Evolutionary conservation across 495 filamentous ascomycete genomes (phyloP).

Genomic region (Stereocaulon alpinum): DNA sequence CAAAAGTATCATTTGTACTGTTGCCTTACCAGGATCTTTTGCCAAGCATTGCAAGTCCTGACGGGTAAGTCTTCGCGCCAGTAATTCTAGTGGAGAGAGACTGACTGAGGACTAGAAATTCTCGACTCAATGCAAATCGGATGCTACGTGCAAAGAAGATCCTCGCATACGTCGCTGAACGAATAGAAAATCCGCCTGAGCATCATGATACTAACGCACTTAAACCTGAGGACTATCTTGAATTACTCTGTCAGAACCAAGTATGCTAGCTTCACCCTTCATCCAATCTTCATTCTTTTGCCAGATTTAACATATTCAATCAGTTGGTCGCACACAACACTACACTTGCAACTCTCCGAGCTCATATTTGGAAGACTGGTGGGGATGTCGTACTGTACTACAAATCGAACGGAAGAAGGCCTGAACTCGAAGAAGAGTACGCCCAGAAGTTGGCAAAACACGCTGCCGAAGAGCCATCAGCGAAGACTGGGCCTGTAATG

Average conservation of each 20-base stretch:
- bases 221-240: slow-evolving; percentile 84
- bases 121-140: slow-evolving; percentile 86
- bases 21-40: slow-evolving; percentile 72
- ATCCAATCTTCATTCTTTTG: neutral
- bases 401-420: slow-evolving; percentile 74
- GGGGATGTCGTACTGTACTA: slow-evolving; percentile 86
- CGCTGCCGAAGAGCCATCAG: slow-evolving; percentile 15
- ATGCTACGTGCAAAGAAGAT: slow-evolving; percentile 96
- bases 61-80: slow-evolving; percentile 33
- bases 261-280: slow-evolving; percentile 37
- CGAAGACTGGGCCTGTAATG: slow-evolving; percentile 17
- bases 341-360: slow-evolving; percentile 82
- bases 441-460: slow-evolving; percentile 1
- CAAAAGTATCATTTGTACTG: slow-evolving; percentile 86
- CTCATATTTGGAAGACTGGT: slow-evolving; percentile 84
- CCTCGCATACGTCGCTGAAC: slow-evolving; percentile 81
- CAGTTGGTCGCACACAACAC: slow-evolving; percentile 60
- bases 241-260: slow-evolving; percentile 86
- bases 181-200: slow-evolving; percentile 56
- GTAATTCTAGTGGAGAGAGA: slow-evolving; percentile 1
- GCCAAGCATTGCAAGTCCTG: slow-evolving; percentile 55
- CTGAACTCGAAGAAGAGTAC: slow-evolving; percentile 22
- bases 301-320: neutral
- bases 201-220: slow-evolving; percentile 48
- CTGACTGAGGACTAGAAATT: slow-evolving; percentile 43